These are phyloP conservation scores for Apiotrichum akiyoshidainum DNA, from an alignment of 1,284 basidiomycete species.

Conservation along the genomic window DNA sequence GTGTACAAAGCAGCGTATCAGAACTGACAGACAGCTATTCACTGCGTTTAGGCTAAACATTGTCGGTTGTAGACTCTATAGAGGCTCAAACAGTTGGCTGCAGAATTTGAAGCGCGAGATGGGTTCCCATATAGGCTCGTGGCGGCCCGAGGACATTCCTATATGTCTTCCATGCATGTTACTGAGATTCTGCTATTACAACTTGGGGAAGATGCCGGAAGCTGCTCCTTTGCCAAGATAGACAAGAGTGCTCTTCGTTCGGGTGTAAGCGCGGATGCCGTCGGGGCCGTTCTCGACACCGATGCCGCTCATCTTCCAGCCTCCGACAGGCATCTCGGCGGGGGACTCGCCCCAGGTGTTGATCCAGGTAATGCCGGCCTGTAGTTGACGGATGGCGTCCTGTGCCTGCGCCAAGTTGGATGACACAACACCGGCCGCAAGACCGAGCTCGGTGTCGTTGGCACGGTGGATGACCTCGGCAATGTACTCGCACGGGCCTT, in stretches of 20 bases:
- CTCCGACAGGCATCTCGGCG: constrained; percentile 23
- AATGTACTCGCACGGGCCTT: constrained; percentile 6
- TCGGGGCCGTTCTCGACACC: constrained; percentile 23
- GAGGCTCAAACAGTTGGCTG: no score
- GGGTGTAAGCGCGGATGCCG: constrained; percentile 21
- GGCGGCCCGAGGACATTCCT: no score
- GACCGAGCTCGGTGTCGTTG: constrained; percentile 79
- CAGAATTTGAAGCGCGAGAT: no score
- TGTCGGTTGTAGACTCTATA: no score
- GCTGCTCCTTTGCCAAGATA: constrained; percentile 15
- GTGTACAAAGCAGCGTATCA: background rate
- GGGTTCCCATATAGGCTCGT: no score
- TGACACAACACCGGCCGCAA: constrained; percentile 83
- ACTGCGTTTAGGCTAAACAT: no score
- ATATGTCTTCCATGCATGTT: no score
- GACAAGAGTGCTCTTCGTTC: constrained; percentile 18
- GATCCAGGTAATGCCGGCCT: constrained; percentile 68
- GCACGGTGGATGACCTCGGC: constrained; percentile 62
- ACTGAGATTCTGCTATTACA: constrained; percentile 4
- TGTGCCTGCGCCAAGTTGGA: constrained; percentile 79
- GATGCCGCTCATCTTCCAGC: constrained; percentile 23
- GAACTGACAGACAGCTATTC: no score
- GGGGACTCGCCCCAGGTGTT: constrained; percentile 27
- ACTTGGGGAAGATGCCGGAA: constrained; percentile 16
- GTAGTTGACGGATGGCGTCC: constrained; percentile 72